Evolutionary conservation across 768 basidiomycete genomes (phyloP).

Genomic region (Leccinum disarticulatum): DNA sequence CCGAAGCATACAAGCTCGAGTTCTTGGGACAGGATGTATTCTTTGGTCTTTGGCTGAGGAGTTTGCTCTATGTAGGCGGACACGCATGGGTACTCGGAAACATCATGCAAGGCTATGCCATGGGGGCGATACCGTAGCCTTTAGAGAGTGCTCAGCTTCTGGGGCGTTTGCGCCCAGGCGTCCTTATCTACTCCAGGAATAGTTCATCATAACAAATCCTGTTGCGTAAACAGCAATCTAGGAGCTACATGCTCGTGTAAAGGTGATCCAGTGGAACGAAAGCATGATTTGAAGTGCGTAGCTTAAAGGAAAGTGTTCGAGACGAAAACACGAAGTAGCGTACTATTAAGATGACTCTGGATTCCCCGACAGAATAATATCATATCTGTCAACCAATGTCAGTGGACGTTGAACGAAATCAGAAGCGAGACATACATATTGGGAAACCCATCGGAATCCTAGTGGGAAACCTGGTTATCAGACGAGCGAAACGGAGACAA

Average conservation of each 20-base stretch:
- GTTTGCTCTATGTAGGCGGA: conserved; percentile 69
- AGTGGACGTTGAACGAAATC: conserved; percentile 2
- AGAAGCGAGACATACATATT: conserved; percentile 69
- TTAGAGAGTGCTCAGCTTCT: not conserved
- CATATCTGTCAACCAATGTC: conserved; percentile 25
- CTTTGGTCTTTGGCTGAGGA: conserved; percentile 71
- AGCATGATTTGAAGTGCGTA: conserved; percentile 19
- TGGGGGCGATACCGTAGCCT: not conserved
- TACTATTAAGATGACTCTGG: conserved; percentile 16
- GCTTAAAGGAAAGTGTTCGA: conserved; percentile 13
- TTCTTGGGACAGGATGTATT: conserved; percentile 79
- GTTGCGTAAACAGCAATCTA: conserved; percentile 25
- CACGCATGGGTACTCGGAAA: conserved; percentile 79
- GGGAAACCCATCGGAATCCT: conserved; percentile 96
- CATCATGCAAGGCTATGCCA: conserved; percentile 52
- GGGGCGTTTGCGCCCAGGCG: not conserved
- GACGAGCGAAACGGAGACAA: not conserved
- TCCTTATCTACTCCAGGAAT: not conserved
- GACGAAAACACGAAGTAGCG: conserved; percentile 23
- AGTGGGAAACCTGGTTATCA: conserved; percentile 3
- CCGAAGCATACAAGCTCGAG: conserved; percentile 88
- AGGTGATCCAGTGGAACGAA: conserved; percentile 12
- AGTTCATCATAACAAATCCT: not conserved
- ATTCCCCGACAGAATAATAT: conserved; percentile 8
- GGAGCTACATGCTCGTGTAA: conserved; percentile 13